phyloP scores from a whole-genome alignment of 2,329 filamentous ascomycete genomes.

The Arthrobotrys musiformis region DNA sequence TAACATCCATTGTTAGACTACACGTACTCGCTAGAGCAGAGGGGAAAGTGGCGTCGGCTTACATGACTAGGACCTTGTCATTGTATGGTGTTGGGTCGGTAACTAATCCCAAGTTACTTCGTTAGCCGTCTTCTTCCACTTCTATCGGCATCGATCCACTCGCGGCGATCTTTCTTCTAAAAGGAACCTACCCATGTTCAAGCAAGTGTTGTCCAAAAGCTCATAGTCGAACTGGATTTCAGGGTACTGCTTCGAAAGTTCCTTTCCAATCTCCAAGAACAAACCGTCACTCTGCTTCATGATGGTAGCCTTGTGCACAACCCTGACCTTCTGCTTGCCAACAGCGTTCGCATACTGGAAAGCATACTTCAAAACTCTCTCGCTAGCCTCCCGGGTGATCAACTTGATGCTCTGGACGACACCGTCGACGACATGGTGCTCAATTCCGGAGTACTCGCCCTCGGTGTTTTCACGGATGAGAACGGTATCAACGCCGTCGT shows the following conservation, averaged over 20 bases:
- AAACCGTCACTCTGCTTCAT: conserved; percentile 99
- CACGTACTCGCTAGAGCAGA: neutral
- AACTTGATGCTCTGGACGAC: conserved; percentile 99
- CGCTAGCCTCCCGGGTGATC: conserved; percentile 92
- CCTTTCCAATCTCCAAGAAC: conserved; percentile 86
- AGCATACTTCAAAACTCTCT: conserved; percentile 95
- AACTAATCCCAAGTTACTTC: conserved; percentile 39
- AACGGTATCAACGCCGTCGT: conserved; percentile 95
- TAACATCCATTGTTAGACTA: neutral
- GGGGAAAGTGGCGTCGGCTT: neutral
- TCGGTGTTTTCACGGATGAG: conserved; percentile 99
- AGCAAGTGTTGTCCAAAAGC: conserved; percentile 98
- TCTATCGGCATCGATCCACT: neutral
- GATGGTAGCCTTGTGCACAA: conserved; percentile 99
- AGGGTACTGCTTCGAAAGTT: conserved; percentile 94
- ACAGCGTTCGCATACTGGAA: conserved; percentile 97
- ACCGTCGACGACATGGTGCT: conserved; percentile 96
- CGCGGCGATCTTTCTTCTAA: neutral
- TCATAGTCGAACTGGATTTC: conserved; percentile 96
- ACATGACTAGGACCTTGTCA: conserved; percentile 96
- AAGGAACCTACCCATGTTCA: conserved; percentile 86
- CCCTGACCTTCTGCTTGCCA: conserved; percentile 95
- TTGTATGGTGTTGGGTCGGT: conserved; percentile 91
- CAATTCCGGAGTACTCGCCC: conserved; percentile 99
- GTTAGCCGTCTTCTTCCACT: neutral